Conservation (phyloP, 1,284 basidiomycete genomes). For the Schizophyllum commune region DNA sequence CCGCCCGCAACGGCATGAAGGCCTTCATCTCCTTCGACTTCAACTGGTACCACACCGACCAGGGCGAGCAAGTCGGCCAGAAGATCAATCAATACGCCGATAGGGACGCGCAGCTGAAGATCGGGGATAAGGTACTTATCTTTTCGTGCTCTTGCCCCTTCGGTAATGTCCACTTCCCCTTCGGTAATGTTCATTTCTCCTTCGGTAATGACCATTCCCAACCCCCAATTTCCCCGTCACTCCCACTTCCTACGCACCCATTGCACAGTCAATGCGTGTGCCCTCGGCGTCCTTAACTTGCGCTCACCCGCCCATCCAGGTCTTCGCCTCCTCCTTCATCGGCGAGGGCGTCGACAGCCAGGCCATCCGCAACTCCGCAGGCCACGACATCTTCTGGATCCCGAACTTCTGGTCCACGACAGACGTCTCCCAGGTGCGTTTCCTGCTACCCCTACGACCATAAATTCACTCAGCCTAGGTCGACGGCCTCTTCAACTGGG, state of each 20-base stretch:
- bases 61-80: slow-evolving; percentile 7
- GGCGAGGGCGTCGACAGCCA: slow-evolving; percentile 14
- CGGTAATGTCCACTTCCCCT: background rate
- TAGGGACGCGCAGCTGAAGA: slow-evolving; percentile 8
- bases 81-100: slow-evolving; percentile 8
- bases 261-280: too few species aligned
- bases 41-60: slow-evolving; percentile 11
- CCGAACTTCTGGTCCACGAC: slow-evolving; percentile 16
- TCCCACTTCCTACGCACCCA: too few species aligned
- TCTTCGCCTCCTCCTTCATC: slow-evolving; percentile 14
- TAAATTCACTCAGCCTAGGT: background rate
- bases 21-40: slow-evolving; percentile 39
- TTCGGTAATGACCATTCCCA: too few species aligned
- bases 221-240: too few species aligned
- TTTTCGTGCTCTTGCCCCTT: background rate
- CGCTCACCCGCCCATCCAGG: slow-evolving; percentile 3
- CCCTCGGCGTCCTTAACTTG: background rate
- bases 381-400: slow-evolving; percentile 11
- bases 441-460: too few species aligned
- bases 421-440: slow-evolving; percentile 4
- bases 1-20: slow-evolving; percentile 19
- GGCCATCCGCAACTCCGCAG: slow-evolving; percentile 10
- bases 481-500: slow-evolving; percentile 18
- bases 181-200: too few species aligned
- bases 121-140: slow-evolving; percentile 7